These are phyloP conservation scores for Candida vartiovaarae DNA, from an alignment of 805 yeast genomes.

Conservation along the genomic window DNA sequence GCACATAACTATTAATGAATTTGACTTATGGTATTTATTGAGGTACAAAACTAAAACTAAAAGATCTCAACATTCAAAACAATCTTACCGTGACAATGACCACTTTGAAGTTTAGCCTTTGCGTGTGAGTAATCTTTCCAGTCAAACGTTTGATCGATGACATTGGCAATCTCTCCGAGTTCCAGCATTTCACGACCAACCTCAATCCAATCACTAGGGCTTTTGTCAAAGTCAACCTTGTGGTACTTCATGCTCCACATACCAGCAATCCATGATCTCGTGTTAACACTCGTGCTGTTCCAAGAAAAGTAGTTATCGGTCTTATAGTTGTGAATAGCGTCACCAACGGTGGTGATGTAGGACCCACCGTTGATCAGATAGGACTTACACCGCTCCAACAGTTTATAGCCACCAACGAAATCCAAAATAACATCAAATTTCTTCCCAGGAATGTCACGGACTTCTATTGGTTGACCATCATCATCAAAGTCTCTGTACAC, in stretches of 20 bases:
- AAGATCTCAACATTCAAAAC: constrained; percentile 41
- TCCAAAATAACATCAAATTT: constrained; percentile 65
- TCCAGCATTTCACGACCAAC: constrained; percentile 39
- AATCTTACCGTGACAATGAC: constrained; percentile 63
- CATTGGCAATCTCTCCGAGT: constrained; percentile 37
- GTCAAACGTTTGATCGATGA: constrained; percentile 49
- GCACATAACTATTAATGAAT: too few species aligned
- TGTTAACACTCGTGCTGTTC: constrained; percentile 29
- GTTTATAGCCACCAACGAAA: constrained; percentile 58
- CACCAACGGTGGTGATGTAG: constrained; percentile 61
- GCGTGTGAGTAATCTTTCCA: constrained; percentile 55
- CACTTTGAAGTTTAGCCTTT: constrained; percentile 39
- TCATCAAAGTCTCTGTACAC: constrained; percentile 26
- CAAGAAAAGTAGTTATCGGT: constrained; percentile 29
- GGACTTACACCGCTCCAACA: constrained; percentile 31
- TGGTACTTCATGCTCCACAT: constrained; percentile 31
- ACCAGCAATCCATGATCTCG: constrained; percentile 29
- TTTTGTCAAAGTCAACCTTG: constrained; percentile 29
- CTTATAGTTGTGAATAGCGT: constrained; percentile 35
- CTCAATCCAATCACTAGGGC: constrained; percentile 29
- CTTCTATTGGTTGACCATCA: constrained; percentile 21
- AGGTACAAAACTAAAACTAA: constrained; percentile 9
- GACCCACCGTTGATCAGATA: constrained; percentile 42
- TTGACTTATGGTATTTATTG: too few species aligned
- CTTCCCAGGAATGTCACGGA: constrained; percentile 11